Evolutionary conservation across 2,329 filamentous ascomycete genomes (phyloP), one percentile per base, ranked within the genome.

Genomic region (Penicillium sp.): DNA sequence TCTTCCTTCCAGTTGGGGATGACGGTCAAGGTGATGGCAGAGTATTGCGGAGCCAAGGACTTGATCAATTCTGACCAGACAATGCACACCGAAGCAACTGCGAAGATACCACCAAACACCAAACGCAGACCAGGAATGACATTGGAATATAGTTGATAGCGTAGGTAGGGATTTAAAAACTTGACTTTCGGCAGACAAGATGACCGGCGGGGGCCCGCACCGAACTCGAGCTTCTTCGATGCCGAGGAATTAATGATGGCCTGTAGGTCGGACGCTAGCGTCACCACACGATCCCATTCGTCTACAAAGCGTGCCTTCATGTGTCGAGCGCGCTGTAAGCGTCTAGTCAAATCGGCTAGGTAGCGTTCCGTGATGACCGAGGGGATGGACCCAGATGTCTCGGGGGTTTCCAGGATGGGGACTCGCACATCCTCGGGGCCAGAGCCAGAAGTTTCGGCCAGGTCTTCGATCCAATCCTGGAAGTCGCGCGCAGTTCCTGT

Each of bases 51-150:
- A 25, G 90, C 86, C 53, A 92, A 84, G n/a, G 88, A 87, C 75
- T 95, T 96, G 76, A 97, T 87, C 58, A 97, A 79, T 80, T 99
- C 95, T 0, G 93, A 97, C 93, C 93, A 98, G 55, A 98, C 84
- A 62, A 99, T 90, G 68, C 88, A 91, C 53, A 87, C 82, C 0
- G 95, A 98, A 1, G 92, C 93, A 0, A 90, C 73, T 0, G 89
- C 84, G 25, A 96, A 83, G 59, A 95, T 71, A 1, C 80, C 78
- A n/a, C 91, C 92, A 5, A 90, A 75, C 7, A 81, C 73, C 49
- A 93, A 81, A 53, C 88, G 87, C 0, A 87, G 66, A 55, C 84
- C 85, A 0, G 95, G 95, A 33, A 95, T 78, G 25, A 93, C 65
- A 69, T 92, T 85, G 59, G 87, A 90, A 73, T 96, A 85, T 53